Base-by-base conservation (phyloP, 768 basidiomycete genomes). In the Cystofilobasidium capitatum region DNA sequence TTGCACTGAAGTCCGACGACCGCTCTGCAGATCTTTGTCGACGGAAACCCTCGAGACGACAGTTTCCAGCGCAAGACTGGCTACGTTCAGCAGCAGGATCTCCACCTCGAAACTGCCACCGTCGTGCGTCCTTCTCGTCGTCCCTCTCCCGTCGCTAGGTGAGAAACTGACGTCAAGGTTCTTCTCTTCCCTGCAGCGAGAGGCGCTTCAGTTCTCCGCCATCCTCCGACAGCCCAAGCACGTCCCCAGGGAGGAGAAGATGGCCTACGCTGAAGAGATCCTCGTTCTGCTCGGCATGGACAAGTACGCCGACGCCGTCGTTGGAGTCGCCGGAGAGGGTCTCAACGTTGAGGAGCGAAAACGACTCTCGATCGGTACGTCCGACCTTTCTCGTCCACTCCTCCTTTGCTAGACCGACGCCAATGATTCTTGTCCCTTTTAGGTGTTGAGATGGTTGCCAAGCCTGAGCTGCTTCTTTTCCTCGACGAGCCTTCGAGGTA, bases 221-320 rank as follows among this genome's bases (percentile, higher is more conserved):
- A 57, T 77, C n/a, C 74, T 80, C 20, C 74, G 79, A 24, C 79
- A 80, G 61, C 78, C 79, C 10, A 70, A 72, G 4, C 64, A 72
- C 31, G 70, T 76, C 7, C 69, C 78, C n/a, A 73, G 72, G 60
- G 44, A 58, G 31, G 65, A 66, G 24, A 58, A 58, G 26, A 29
- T 66, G 49, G 76, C 83, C 14, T 90, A 90, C 66, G 79, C 79
- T 51, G 78, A 80, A 12, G 57, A 55, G 24, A 66, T 66, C 58
- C 57, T 58, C 35, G 57, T 58, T 3, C 42, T 59, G 3, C 44
- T 66, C 8, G 58, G 39, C 73, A 29, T 77, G 74, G 73, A 76
- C 35, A 71, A 63, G 8, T 76, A 76, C 65, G 74, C 72, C 9
- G 72, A 77, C 66, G 76, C 76, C 31, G 73, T 77, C 16, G 75